Evolutionary conservation across 2,329 filamentous ascomycete genomes (phyloP), one percentile per base, ranked within the genome.

Genomic region (Penicillium sp.): DNA sequence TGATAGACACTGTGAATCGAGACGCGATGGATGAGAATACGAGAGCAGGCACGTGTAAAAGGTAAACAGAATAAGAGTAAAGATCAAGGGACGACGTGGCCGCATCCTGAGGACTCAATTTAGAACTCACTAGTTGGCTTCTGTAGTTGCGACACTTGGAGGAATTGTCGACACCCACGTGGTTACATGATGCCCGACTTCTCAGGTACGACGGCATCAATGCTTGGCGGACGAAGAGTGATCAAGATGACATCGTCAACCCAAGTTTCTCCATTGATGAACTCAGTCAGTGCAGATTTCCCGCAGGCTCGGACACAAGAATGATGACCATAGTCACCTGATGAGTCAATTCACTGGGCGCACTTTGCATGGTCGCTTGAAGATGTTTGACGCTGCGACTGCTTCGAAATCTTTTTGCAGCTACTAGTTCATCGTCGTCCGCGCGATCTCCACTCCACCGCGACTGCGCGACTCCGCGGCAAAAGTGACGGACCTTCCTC

Each of bases 181-280:
- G 18, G 18, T 18, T 18, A 18, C 18, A 3, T 18, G 18, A 18
- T 18, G 18, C 18, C 18, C 18, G 5, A 37, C 9, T 13, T 25
- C n/a, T 13, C 8, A 28, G 26, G 39, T 33, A 29, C 38, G 24
- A 4, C 33, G 12, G 18, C 34, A 35, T 28, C 42, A 39, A 33
- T 25, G 34, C 40, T 28, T 38, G 46, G 28, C 45, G 29, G 3
- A 13, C 24, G 26, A 39, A 27, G 26, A 47, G 40, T 11, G 28
- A 35, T 43, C 40, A 48, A n/a, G 13, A 43, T 39, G 40, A 43
- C 40, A 43, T 48, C 39, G 39, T 24, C 24, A 18, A 35, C 12
- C 24, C 25, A 39, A n/a, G 9, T 29, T 25, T 48, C 12, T 13
- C 26, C 35, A 28, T 29, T 28, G 18, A 29, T n/a, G 8, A n/a